Evolutionary conservation across 169 alveolate genomes (phyloP), one percentile per base, ranked within the genome.

Genomic region (Theileria orientalis): DNA sequence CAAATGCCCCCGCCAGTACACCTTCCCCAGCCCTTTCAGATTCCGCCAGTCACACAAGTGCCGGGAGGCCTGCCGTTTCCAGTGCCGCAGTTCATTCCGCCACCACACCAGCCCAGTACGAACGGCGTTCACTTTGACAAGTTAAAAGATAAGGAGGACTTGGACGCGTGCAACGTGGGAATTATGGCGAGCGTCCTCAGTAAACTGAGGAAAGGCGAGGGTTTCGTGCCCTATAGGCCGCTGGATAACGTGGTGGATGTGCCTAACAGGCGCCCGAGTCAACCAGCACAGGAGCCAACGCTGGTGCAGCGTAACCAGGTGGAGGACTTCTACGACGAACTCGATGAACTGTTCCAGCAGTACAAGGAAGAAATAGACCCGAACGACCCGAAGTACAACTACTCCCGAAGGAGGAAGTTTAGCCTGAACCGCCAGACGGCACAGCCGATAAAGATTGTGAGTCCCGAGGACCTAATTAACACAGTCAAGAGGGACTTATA

Each of bases 81-180:
- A 2, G 63, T 54, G 27, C 8, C 3, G 7, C 44, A 37, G 44
- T 9, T 37, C 5, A 37, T 9, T 9, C 44, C 44, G 5, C 27
- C 63, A 3, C 19, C 8, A n/a, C 52, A 61, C 25, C 3, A n/a
- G 9, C 70, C 70, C 32, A 54, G 8, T 54, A 8, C n/a, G n/a
- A 54, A 27, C n/a, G 63, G 63, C 8, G 3, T 47, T 3, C n/a
- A n/a, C n/a, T n/a, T n/a, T n/a, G n/a, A n/a, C n/a, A n/a, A n/a
- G n/a, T n/a, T n/a, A n/a, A 11, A 57, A 16, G 21, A 32, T 47
- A 77, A 77, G 29, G n/a, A 46, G 21, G 57, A 69, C 11, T 37
- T 79, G 29, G 87, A 79, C 16, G 13, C 70, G 25, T 79, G 87
- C 63, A 62, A 54, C 41, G 87, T 79, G 40, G 87, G 87, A 19